A percentile compares a stretch with the other conserved stretches of the same genome.
These are phyloP conservation scores for Smithsoniella earleae DNA, from an alignment of 163 green algal genomes.

Conservation along the genomic window DNA sequence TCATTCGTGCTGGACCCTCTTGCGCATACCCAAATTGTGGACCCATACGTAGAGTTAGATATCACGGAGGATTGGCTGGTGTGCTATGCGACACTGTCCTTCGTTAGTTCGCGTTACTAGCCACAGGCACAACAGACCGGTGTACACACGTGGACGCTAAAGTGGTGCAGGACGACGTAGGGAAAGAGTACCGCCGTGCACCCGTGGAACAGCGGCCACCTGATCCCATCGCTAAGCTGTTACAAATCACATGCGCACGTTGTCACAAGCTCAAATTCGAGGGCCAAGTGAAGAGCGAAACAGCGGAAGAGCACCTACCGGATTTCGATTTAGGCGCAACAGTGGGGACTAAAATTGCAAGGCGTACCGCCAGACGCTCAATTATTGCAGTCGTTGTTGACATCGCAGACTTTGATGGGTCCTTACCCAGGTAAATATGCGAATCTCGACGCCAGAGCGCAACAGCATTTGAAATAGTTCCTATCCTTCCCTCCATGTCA, in stretches of 20 bases:
- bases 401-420: conserved; percentile 93
- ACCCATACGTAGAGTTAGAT: no score
- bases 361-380: conserved; percentile 56
- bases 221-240: conserved; percentile 24
- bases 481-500: no score
- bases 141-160: background rate
- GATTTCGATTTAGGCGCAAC: conserved; percentile 78
- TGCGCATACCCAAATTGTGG: background rate
- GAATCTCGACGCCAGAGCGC: no score
- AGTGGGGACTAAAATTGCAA: conserved; percentile 67
- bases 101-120: no score
- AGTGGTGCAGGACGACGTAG: no score
- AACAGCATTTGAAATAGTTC: no score
- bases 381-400: conserved; percentile 89
- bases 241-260: background rate
- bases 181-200: no score
- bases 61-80: no score
- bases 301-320: conserved; percentile 67
- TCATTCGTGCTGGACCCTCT: background rate
- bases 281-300: conserved; percentile 55
- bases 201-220: background rate
- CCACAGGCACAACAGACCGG: background rate
- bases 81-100: background rate
- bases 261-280: conserved; percentile 23
- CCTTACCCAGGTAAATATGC: conserved; percentile 68